phyloP scores from a whole-genome alignment of 108 stramenopile genomes.

The Parietichytrium sp. region DNA sequence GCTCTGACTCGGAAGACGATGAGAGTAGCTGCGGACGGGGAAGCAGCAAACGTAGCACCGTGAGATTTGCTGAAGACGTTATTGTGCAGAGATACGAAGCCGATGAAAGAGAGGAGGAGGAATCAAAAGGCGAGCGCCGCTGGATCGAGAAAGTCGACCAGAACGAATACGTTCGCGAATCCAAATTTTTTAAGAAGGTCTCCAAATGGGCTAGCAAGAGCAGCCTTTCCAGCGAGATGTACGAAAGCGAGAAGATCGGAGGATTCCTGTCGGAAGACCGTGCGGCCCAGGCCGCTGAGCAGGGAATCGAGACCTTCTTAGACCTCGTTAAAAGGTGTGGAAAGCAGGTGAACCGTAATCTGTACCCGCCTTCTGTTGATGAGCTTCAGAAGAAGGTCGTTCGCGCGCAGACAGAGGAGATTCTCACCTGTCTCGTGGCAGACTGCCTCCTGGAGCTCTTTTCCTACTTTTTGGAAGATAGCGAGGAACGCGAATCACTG shows the following conservation, averaged over 20 bases:
- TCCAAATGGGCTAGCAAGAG: neutral
- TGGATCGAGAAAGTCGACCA: neutral
- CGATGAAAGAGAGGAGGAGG: neutral
- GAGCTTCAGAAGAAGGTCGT: slow-evolving; percentile 6
- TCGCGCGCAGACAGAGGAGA: slow-evolving; percentile 9
- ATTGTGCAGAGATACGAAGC: neutral
- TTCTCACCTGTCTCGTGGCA: neutral
- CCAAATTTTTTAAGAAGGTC: neutral
- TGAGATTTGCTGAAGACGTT: neutral
- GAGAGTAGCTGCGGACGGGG: no score
- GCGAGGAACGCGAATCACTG: neutral
- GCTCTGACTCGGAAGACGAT: no score
- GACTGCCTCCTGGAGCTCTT: slow-evolving; percentile 16
- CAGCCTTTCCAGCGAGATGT: neutral
- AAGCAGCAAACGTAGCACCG: no score
- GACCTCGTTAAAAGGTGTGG: slow-evolving; percentile 13
- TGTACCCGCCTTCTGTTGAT: slow-evolving; percentile 6
- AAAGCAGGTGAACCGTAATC: neutral
- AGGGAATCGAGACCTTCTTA: neutral
- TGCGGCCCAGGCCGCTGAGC: neutral
- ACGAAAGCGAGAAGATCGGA: neutral
- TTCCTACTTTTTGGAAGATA: neutral
- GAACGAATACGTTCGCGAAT: neutral
- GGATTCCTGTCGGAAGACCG: neutral
- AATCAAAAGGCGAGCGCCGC: neutral